Evolutionary conservation across 352 stramenopile species (phyloP).

Genomic region (Lagenidium sp.): DNA sequence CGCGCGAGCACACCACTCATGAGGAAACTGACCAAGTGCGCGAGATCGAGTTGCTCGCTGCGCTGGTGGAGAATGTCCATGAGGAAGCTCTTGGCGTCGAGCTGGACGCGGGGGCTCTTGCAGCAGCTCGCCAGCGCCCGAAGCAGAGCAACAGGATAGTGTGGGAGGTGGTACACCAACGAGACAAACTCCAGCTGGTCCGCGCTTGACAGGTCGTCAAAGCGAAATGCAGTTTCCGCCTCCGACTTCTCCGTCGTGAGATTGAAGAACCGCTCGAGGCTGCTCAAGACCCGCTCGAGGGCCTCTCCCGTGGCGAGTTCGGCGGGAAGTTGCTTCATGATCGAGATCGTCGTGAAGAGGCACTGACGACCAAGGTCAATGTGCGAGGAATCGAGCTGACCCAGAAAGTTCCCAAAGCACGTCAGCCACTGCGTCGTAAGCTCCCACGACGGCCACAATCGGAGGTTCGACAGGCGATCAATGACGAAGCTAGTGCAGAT

Average conservation of each 20-base stretch:
- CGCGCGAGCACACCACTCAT: conserved; percentile 56
- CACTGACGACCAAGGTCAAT: conserved; percentile 51
- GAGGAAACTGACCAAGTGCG: conserved; percentile 73
- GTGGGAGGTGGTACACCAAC: conserved; percentile 67
- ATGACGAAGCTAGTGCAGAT: conserved; percentile 67
- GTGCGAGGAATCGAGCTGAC: conserved; percentile 43
- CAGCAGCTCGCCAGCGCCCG: conserved; percentile 65
- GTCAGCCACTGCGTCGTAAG: conserved; percentile 63
- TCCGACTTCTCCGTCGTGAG: conserved; percentile 17
- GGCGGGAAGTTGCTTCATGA: conserved; percentile 68
- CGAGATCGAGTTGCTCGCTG: conserved; percentile 47
- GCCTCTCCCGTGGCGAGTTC: conserved; percentile 31
- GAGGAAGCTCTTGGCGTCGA: conserved; percentile 74
- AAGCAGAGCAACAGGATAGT: conserved; percentile 55
- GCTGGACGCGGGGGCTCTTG: conserved; percentile 47
- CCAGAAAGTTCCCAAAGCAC: conserved; percentile 53
- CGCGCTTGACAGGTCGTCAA: conserved; percentile 31
- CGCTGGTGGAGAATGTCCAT: conserved; percentile 75
- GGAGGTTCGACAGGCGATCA: conserved; percentile 36
- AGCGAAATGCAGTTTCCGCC: conserved; percentile 17
- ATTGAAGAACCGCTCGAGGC: conserved; percentile 61
- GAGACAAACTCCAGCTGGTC: conserved; percentile 69
- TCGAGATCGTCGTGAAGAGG: conserved; percentile 57
- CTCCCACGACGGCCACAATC: conserved; percentile 39
- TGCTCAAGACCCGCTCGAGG: conserved; percentile 42